Base-by-base conservation (phyloP, 768 basidiomycete genomes). In the Rubroboletus pulcherrimus region DNA sequence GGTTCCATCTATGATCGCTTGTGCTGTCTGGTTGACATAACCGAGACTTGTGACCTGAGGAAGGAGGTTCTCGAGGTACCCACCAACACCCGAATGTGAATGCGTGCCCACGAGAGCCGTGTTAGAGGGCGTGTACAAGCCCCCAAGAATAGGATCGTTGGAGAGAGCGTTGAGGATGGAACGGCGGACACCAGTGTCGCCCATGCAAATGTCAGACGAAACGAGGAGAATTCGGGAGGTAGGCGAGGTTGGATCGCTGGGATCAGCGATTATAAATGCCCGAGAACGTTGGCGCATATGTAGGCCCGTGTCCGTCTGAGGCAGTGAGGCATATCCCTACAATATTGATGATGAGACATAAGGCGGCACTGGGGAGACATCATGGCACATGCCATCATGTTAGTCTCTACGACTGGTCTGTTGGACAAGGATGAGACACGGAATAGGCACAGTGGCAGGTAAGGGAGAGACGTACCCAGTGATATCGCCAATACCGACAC, bases 151-250 rank as follows among this genome's bases (percentile, higher is more conserved):
- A 19, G 65, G 62, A 49, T 66, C 65, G 10, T 75, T 59, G 7
- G 83, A 77, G 10, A 91, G 77, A 39, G 79, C 71, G 5, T 76
- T 66, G 30, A 91, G 78, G 60, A 92, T 83, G 14, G 82, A 80
- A 29, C 87, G 82, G 33, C 89, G 84, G 37, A 89, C 73, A 26
- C 88, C 89, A 3, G 81, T 83, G 69, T 91, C 90, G 11, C 89
- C 89, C 86, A 91, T 89, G 40, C 83, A 87, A 49, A 90, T 89
- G 66, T 92, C 89, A n/a, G 87, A 78, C 60, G 89, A 90, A 69
- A 91, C 83, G 66, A 89, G 87, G 24, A 91, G 82, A 44, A 91
- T 64, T 45, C 87, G 79, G 60, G 86, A 81, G 37, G 77, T 69
- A 3, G 86, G 71, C 30, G 56, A 66, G 11, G 75, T 70, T 4